Base-by-base conservation (phyloP, 345 rosid species). In the Cardamine occulta region DNA sequence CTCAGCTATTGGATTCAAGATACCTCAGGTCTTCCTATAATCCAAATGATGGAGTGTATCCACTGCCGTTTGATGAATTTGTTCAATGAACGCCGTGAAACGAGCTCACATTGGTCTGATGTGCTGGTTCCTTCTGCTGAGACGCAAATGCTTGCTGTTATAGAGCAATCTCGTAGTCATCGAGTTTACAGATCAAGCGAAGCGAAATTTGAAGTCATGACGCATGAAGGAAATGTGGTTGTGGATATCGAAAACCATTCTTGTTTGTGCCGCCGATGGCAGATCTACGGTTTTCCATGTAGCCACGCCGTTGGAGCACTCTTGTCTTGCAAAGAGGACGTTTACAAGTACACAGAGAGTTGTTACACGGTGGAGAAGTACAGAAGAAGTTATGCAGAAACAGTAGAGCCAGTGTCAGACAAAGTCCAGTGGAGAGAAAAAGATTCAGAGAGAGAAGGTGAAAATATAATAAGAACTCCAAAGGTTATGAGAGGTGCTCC, bases 11-110 rank as follows among this genome's bases (percentile, higher is more conserved):
- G 93, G 93, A 83, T 93, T 57, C 48, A 79, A 3, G 98, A 89
- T 54, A 87, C 96, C 31, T 85, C 93, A 0, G 86, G 91, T 37
- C 97, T 89, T 80, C 97, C 97, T 11, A 86, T 93, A 68, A 86
- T 94, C 70, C 97, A 91, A 81, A 88, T 86, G 97, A 88, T 91
- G 96, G 97, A 89, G 55, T 86, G 90, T 78, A 81, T 93, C 68
- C 86, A 90, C 76, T 65, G 88, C 78, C 91, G 85, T 79, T 83
- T 93, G 39, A 89, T 93, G 88, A 83, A 79, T 52, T 72, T 91
- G 89, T 89, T 89, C 82, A 87, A 86, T 24, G 94, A 88, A 69
- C 90, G 96, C 35, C 84, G 93, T 11, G 98, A 88, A 76, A 77
- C 76, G 15, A 88, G 97, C 60, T 79, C 76, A 78, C 85, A 86